Evolutionary conservation across 164 flowering plant species (phyloP), one percentile per base, ranked within the genome.

Genomic region (Tetracentron sinense): DNA sequence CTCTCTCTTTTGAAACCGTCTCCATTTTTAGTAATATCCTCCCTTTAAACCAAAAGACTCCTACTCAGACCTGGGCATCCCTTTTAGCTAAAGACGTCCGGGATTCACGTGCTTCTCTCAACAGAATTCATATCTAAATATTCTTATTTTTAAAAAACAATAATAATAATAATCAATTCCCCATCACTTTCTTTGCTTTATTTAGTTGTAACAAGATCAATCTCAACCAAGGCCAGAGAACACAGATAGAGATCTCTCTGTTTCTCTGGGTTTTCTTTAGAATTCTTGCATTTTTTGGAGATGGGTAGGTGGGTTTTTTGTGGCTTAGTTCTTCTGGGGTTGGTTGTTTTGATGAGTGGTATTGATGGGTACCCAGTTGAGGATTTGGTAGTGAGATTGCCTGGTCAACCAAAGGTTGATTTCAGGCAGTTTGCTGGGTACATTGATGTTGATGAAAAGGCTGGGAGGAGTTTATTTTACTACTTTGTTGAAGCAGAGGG

Each of bases 371-470:
- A 61, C 64, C 93, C 98, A 49, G 70, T 31, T 49, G 90, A 89
- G 72, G 93, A 94, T 82, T 76, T 89, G 72, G 90, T 94, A 31
- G 77, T 72, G 72, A 65, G 58, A 0, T 71, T 94, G 76, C 98
- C 98, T 29, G 96, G 95, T 7, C 98, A 94, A 54, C 98, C 98
- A 0, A 61, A 66, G 54, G 98, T 90, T 61, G 77, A 69, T 21
- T 94, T 94, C 77, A 85, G 75, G 68, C 98, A 94, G 66, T 94
- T 70, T 77, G 85, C 92, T 61, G 98, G 98, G 61, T 89, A 90
- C 65, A 76, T 94, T 62, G 89, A 83, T 74, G 89, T 93, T 42
- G 94, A 93, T 83, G 67, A 72, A 42, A 82, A 88, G 66, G 52
- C 75, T 33, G 97, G 97, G 51, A 86, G 84, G 79, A 93, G 98